Percentiles rank a stretch among this genome's conserved stretches.
Evolutionary conservation across 2,329 filamentous ascomycete genomes (phyloP).

Genomic region (Neopestalotiopsis clavispora): DNA sequence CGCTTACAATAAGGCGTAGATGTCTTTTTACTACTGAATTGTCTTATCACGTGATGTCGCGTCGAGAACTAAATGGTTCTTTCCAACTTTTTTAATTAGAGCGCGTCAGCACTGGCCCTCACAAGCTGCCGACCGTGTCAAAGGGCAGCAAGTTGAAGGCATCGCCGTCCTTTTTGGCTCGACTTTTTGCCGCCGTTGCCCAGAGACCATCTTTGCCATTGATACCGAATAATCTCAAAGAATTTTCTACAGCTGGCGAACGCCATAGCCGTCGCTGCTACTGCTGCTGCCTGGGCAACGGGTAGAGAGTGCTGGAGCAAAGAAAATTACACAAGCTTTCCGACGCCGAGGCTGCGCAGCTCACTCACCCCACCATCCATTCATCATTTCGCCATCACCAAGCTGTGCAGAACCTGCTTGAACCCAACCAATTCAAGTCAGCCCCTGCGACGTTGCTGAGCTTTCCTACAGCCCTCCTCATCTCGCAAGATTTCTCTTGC

Average conservation of each 20-base stretch:
- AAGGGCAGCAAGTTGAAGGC: neutral
- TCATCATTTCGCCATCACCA: constrained; percentile 25
- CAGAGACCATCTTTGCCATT: neutral
- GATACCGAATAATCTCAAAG: neutral
- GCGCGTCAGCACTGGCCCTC: neutral
- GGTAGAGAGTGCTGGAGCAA: no score
- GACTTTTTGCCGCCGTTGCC: neutral
- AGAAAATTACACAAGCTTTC: neutral
- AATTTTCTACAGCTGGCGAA: neutral
- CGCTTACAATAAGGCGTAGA: no score
- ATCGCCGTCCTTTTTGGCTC: neutral
- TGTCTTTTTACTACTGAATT: neutral
- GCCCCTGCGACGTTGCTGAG: no score
- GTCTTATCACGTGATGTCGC: constrained; percentile 16
- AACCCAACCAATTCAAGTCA: no score
- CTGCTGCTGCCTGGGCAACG: neutral
- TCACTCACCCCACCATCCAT: neutral
- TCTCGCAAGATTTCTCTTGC: no score
- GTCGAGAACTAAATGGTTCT: neutral
- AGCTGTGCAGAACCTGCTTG: no score
- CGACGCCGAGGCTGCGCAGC: neutral
- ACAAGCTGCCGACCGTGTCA: neutral
- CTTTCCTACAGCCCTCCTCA: no score
- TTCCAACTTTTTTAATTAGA: neutral
- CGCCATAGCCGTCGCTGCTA: neutral